A percentile compares a stretch with the other conserved stretches of the same genome.
These are phyloP conservation scores for Pelargonium citronellum DNA, from an alignment of 441 rosid species.

Conservation along the genomic window DNA sequence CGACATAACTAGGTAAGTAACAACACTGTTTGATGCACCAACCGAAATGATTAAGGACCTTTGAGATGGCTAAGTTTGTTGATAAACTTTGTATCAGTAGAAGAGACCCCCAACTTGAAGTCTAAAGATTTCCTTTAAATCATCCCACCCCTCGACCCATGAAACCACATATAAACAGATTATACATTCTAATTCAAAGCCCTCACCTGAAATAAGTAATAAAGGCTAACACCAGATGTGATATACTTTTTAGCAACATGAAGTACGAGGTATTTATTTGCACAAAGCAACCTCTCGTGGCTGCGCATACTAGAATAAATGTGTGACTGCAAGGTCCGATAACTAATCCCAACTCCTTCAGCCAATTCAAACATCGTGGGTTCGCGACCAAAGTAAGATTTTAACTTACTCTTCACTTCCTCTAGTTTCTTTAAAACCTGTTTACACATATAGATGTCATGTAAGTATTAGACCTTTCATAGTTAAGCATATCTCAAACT, in stretches of 20 bases:
- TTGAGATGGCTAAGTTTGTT: too few species aligned
- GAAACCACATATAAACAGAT: not conserved
- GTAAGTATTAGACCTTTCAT: slow-evolving; percentile 5
- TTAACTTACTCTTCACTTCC: slow-evolving; percentile 54
- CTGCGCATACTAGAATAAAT: slow-evolving; percentile 53
- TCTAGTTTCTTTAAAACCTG: slow-evolving; percentile 61
- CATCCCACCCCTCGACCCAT: not conserved
- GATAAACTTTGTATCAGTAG: not conserved
- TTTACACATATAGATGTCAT: slow-evolving; percentile 20
- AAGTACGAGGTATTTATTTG: slow-evolving; percentile 72
- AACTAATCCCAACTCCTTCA: slow-evolving; percentile 52
- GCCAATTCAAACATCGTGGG: slow-evolving; percentile 77
- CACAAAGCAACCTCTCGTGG: slow-evolving; percentile 55
- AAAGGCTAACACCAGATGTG: slow-evolving; percentile 68
- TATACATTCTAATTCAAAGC: not conserved
- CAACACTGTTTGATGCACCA: too few species aligned
- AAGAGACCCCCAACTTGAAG: not conserved
- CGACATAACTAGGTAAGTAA: too few species aligned
- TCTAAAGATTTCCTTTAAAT: not conserved
- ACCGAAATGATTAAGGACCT: too few species aligned
- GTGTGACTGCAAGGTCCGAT: slow-evolving; percentile 45
- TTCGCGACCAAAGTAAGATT: slow-evolving; percentile 62
- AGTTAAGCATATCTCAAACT: slow-evolving; percentile 11
- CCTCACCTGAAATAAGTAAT: slow-evolving; percentile 68
- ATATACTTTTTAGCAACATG: slow-evolving; percentile 73